Conservation (phyloP, 2,329 filamentous ascomycete genomes). For the Exophiala oligosperma region DNA sequence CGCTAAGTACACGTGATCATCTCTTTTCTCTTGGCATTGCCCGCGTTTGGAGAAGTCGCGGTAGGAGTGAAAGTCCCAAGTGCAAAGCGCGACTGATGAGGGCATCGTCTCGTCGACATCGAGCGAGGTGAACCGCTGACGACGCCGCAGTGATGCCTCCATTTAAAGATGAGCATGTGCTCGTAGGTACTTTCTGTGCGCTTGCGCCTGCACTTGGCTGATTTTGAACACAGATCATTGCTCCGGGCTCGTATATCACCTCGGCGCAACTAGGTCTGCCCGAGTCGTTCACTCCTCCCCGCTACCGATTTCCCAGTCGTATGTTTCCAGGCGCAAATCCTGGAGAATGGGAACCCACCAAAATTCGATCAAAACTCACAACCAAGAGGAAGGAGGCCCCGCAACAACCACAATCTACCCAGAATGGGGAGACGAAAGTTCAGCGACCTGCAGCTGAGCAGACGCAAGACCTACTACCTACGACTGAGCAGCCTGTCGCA, state of each 20-base stretch:
- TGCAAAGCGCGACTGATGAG: neutral
- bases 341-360: conserved; percentile 78
- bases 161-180: conserved; percentile 54
- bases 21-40: neutral
- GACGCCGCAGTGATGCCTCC: conserved; percentile 42
- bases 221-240: conserved; percentile 45
- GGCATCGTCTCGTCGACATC: neutral
- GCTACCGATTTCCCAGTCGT: conserved; percentile 81
- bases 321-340: conserved; percentile 83
- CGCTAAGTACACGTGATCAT: neutral
- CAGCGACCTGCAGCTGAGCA: conserved; percentile 36
- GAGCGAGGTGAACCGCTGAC: neutral
- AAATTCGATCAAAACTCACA: conserved; percentile 60
- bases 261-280: conserved; percentile 87
- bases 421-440: neutral
- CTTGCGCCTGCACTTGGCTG: neutral
- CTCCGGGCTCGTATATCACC: conserved; percentile 78
- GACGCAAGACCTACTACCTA: conserved; percentile 37
- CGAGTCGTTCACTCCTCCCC: conserved; percentile 89
- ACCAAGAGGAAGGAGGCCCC: conserved; percentile 7
- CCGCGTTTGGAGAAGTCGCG: conserved; percentile 1
- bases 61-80: neutral
- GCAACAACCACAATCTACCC: conserved; percentile 2
- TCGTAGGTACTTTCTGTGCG: conserved; percentile 38
- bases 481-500: conserved; percentile 24